These are phyloP conservation scores for Hemileccinum rubropunctum DNA, from an alignment of 768 basidiomycete genomes.

Conservation along the genomic window DNA sequence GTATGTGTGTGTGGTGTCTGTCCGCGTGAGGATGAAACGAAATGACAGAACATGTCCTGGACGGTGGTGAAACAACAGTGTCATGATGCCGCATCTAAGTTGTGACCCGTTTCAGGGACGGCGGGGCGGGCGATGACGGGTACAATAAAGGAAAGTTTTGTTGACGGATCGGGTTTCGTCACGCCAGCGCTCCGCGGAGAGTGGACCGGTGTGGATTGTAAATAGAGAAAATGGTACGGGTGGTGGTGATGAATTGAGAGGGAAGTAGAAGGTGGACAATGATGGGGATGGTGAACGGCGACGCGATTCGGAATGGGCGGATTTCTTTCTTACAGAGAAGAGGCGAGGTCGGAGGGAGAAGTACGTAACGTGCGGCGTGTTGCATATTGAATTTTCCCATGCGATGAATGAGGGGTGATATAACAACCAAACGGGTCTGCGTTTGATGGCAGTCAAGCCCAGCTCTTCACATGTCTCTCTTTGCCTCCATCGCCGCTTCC, in stretches of 20 bases:
- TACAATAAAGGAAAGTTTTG: slow-evolving; percentile 8
- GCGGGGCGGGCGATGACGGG: slow-evolving; percentile 12
- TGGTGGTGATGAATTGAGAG: neutral
- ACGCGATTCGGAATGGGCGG: neutral
- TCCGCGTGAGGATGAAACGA: neutral
- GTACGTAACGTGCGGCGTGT: slow-evolving; percentile 21
- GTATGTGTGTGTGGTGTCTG: neutral
- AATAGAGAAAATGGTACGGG: neutral
- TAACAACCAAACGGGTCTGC: slow-evolving; percentile 19
- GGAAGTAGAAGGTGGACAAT: slow-evolving; percentile 7
- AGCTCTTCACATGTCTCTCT: slow-evolving; percentile 29
- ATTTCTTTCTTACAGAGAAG: neutral
- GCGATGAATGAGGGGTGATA: slow-evolving; percentile 21
- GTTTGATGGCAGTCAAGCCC: neutral
- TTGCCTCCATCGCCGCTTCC: slow-evolving; percentile 18
- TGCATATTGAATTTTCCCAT: slow-evolving; percentile 24
- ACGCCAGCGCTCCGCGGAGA: slow-evolving; percentile 23
- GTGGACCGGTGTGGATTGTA: neutral
- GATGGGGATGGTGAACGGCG: neutral
- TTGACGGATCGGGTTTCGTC: slow-evolving; percentile 7
- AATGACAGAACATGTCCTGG: neutral
- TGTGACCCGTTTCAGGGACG: slow-evolving; percentile 19
- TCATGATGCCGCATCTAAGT: too few species aligned
- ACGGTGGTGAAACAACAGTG: neutral
- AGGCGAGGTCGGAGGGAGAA: neutral